Evolutionary conservation across 23 red algal genomes (phyloP).

Genomic region (Gracilaria caudata): DNA sequence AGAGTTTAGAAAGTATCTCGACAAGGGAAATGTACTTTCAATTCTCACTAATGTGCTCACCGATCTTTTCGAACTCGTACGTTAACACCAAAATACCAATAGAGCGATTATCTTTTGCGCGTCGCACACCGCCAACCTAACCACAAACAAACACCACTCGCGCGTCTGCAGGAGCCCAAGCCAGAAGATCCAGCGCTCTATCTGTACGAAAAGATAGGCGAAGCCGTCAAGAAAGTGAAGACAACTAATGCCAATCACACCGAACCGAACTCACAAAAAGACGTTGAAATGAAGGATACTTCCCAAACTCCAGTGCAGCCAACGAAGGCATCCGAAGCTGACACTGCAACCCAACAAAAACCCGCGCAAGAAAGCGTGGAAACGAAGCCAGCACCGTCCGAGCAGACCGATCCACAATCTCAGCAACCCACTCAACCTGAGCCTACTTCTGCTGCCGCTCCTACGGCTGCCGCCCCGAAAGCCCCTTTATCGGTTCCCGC

Average conservation of each 20-base stretch:
- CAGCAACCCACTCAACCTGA: constrained; percentile 8
- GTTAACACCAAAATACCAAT: too few species aligned
- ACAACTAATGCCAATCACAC: constrained; percentile 4
- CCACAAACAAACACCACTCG: neutral
- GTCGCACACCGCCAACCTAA: neutral
- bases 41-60: constrained; percentile 67
- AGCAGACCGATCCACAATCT: constrained; percentile 2
- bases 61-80: constrained; percentile 78
- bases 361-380: constrained; percentile 13
- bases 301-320: constrained; percentile 19
- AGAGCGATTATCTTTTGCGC: too few species aligned
- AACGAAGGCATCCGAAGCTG: constrained; percentile 3
- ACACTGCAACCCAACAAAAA: neutral
- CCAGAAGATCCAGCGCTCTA: constrained; percentile 46
- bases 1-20: constrained; percentile 73
- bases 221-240: constrained; percentile 35
- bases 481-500: constrained; percentile 19
- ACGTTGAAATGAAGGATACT: constrained; percentile 45
- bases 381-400: constrained; percentile 18
- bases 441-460: neutral
- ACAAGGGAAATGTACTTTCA: constrained; percentile 54
- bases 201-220: constrained; percentile 43
- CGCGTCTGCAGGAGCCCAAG: constrained; percentile 26
- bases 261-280: constrained; percentile 30
- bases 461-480: neutral